Base-by-base conservation (phyloP, 306 rosid species). In the Prunus mira region DNA sequence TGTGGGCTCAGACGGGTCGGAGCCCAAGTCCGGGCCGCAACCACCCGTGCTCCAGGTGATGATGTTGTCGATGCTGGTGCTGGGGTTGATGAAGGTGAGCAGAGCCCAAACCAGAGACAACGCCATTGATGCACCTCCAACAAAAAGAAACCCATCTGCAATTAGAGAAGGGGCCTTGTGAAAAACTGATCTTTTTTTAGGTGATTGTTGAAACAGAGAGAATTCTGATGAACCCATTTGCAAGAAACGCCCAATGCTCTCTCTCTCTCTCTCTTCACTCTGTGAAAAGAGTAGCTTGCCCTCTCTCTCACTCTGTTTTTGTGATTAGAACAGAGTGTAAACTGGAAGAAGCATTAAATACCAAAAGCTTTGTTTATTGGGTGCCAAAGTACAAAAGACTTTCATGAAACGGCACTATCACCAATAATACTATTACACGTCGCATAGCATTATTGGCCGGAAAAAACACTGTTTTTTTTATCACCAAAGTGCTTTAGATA, bases 1-100 rank as follows among this genome's bases (percentile, higher is more conserved):
- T 15, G 87, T 89, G 0, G n/a, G 47, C 22, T 84, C 87, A 1
- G 86, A 78, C 2, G 96, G 81, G 83, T 92, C 98, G 25, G 55
- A 17, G 49, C 34, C 49, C 46, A 83, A 57, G 76, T 82, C 61
- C 10, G 28, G 52, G 2, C 15, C 56, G 60, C 65, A 49, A 5
- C 76, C 49, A 7, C 34, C 49, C 0, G 67, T 18, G 45, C 25
- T 69, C 73, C 73, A 60, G 43, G 77, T 5, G 60, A 60, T 46
- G 69, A 61, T 27, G 69, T 34, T 60, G 46, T 73, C 77, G n/a
- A 73, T 10, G 30, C 12, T 73, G 32, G 77, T 45, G 58, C 3
- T 27, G 45, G 77, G 77, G 47, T 46, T 45, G 6, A 57, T 27
- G 77, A 73, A 61, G 68, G 69, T 60, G 30, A 73, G 45, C 19